Conservation (phyloP, 495 filamentous ascomycete species). For the Thozetella sp. region DNA sequence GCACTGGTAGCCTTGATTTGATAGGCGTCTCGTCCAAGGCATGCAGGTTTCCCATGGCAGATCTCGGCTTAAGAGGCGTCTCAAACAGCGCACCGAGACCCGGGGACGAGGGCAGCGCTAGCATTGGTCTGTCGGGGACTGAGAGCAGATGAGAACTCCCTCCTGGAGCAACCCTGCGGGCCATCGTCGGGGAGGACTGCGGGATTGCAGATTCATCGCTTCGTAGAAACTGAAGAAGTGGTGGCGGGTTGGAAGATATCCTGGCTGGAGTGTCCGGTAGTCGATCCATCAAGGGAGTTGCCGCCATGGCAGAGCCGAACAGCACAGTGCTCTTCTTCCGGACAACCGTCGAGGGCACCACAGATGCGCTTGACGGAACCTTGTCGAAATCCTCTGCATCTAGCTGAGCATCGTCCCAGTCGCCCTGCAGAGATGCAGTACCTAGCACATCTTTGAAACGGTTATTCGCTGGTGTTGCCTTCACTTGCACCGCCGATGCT, state of each 20-base stretch:
- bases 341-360: slow-evolving; percentile 35
- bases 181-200: slow-evolving; percentile 42
- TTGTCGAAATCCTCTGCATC: slow-evolving; percentile 16
- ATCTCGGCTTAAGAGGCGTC: slow-evolving; percentile 34
- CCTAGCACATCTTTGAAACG: slow-evolving; percentile 48
- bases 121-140: slow-evolving; percentile 9
- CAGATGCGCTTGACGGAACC: slow-evolving; percentile 24
- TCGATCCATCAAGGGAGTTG: slow-evolving; percentile 7
- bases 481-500: slow-evolving; percentile 65
- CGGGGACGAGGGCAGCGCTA: slow-evolving; percentile 42
- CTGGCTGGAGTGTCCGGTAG: slow-evolving; percentile 25
- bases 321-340: slow-evolving; percentile 24
- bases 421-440: slow-evolving; percentile 10
- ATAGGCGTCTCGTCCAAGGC: slow-evolving; percentile 47
- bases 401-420: slow-evolving; percentile 4
- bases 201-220: slow-evolving; percentile 20
- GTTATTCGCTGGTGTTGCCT: slow-evolving; percentile 72
- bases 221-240: slow-evolving; percentile 13
- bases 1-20: slow-evolving; percentile 22
- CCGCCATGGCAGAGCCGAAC: slow-evolving; percentile 12
- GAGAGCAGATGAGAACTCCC: slow-evolving; percentile 30
- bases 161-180: slow-evolving; percentile 54
- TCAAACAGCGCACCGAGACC: slow-evolving; percentile 29
- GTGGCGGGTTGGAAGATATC: slow-evolving; percentile 6
- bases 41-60: slow-evolving; percentile 12